phyloP scores from a whole-genome alignment of 2,329 filamentous ascomycete genomes.

The Byssoonygena ceratinophila region DNA sequence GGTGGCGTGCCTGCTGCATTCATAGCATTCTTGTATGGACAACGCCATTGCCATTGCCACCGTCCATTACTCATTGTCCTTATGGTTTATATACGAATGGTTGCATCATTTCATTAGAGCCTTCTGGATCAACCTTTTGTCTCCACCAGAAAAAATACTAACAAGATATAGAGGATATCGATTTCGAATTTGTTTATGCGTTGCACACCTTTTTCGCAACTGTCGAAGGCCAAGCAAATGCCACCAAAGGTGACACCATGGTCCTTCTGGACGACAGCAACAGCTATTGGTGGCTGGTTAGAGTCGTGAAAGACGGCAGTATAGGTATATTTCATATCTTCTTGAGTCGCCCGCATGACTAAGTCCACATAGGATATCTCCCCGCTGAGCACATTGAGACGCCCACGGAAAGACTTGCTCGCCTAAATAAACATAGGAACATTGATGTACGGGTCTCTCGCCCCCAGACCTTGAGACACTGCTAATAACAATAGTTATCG shows the following conservation, averaged over 20 bases:
- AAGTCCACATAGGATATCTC: slow-evolving; percentile 62
- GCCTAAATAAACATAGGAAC: slow-evolving; percentile 94
- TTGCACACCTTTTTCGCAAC: slow-evolving; percentile 96
- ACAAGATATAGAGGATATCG: slow-evolving; percentile 77
- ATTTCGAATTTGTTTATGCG: slow-evolving; percentile 99
- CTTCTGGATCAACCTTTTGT: no score
- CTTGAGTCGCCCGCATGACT: slow-evolving; percentile 26
- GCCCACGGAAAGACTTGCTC: slow-evolving; percentile 82
- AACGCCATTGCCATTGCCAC: no score
- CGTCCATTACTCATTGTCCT: no score
- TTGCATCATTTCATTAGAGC: no score
- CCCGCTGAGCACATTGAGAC: slow-evolving; percentile 98
- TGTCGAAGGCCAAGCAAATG: slow-evolving; percentile 95
- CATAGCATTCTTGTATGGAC: no score
- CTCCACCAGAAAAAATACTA: no score
- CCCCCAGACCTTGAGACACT: neutral
- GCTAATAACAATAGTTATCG: slow-evolving; percentile 43
- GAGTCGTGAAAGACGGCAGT: slow-evolving; percentile 93
- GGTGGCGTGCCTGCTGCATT: no score
- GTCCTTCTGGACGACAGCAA: slow-evolving; percentile 96
- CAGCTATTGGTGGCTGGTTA: slow-evolving; percentile 98
- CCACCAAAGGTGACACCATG: slow-evolving; percentile 97
- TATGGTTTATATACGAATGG: no score
- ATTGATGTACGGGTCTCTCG: slow-evolving; percentile 61
- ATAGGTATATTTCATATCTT: slow-evolving; percentile 51